Evolutionary conservation across 1,139 yeast genomes (phyloP).

Genomic region (Saccharomyces hybrid): DNA sequence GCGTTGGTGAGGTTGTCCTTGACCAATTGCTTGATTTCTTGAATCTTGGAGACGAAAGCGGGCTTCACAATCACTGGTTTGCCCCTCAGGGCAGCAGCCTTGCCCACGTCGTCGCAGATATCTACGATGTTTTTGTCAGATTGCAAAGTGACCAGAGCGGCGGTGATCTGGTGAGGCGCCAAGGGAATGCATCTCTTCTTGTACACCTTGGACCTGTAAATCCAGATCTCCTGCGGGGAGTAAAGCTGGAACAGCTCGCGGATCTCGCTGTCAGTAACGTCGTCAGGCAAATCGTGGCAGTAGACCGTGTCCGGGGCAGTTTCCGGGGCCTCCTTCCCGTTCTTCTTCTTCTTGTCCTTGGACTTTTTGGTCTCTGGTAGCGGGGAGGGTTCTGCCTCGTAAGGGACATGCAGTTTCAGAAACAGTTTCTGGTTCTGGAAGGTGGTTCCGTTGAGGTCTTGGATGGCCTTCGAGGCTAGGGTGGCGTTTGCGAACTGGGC

Average conservation of each 20-base stretch:
- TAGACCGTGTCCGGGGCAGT: constrained; percentile 40
- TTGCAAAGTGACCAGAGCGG: constrained; percentile 50
- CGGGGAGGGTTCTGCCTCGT: constrained; percentile 28
- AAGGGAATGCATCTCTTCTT: constrained; percentile 26
- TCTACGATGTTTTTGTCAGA: constrained; percentile 38
- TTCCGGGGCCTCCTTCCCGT: background rate
- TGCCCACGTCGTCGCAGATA: constrained; percentile 35
- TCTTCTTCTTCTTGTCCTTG: background rate
- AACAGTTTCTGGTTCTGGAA: constrained; percentile 37
- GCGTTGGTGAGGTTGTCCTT: constrained; percentile 8
- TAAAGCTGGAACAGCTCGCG: constrained; percentile 40
- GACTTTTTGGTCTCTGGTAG: background rate
- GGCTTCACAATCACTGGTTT: constrained; percentile 33
- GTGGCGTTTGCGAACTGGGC: constrained; percentile 49
- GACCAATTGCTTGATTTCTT: constrained; percentile 38
- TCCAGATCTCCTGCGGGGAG: constrained; percentile 42
- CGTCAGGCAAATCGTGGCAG: constrained; percentile 41
- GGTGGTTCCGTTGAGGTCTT: constrained; percentile 36
- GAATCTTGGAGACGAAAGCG: constrained; percentile 38
- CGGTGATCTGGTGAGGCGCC: constrained; percentile 32
- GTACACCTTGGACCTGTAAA: constrained; percentile 36
- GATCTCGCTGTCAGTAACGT: constrained; percentile 38
- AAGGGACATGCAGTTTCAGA: constrained; percentile 39
- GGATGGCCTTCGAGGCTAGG: constrained; percentile 42
- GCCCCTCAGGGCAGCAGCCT: constrained; percentile 9